phyloP scores from a whole-genome alignment of 2,329 filamentous ascomycete species.

The Sclerotinia minor region DNA sequence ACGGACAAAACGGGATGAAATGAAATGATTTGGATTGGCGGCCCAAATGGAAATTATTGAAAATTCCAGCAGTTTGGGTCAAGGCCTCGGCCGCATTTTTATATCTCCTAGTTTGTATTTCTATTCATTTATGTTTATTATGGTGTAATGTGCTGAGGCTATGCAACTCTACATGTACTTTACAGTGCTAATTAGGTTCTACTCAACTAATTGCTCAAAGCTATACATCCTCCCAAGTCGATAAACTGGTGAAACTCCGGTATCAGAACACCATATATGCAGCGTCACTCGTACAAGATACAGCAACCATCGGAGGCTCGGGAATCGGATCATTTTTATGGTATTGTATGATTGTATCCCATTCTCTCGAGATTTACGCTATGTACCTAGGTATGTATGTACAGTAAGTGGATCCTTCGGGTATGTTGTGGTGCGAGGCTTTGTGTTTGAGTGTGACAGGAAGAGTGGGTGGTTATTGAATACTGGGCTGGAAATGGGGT shows the following conservation, averaged over 20 bases:
- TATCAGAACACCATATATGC: not conserved
- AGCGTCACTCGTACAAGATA: not conserved
- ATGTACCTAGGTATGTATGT: constrained; percentile 1
- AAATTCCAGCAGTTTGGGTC: constrained; percentile 15
- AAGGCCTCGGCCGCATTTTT: not conserved
- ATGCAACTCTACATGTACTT: too few relatives aligned
- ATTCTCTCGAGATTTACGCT: not conserved
- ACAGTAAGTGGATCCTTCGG: constrained; percentile 11
- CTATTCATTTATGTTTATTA: not conserved
- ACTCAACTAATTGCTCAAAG: not conserved
- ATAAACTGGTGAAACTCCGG: not conserved
- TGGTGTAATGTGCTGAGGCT: not conserved
- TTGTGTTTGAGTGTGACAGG: constrained; percentile 5
- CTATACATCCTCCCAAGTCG: not conserved
- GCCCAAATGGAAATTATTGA: not conserved
- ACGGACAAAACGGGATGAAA: not conserved
- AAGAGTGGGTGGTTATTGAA: not conserved
- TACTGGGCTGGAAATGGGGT: not conserved
- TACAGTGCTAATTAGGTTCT: not conserved
- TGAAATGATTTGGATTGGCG: not conserved
- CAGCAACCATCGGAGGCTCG: constrained; percentile 8
- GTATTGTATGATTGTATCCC: not conserved
- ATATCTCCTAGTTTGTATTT: constrained; percentile 10
- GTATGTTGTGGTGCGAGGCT: constrained; percentile 13
- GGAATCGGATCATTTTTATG: constrained; percentile 16